phyloP scores from a whole-genome alignment of 768 basidiomycete genomes.

The Leccinum uliginosum region DNA sequence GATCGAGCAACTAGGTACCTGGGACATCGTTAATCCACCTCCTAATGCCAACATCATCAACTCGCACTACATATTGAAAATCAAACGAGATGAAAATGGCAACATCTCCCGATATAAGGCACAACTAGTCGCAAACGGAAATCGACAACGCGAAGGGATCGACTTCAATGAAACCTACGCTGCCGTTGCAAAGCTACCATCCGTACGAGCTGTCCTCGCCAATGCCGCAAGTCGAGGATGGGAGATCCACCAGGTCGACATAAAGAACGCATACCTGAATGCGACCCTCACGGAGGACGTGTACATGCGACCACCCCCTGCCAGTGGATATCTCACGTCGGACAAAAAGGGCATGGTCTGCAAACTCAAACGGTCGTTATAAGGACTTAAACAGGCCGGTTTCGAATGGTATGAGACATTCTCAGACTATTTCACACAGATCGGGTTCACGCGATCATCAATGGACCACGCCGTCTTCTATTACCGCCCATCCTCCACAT shows the following conservation, averaged over 20 bases:
- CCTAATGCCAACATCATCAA: too few species aligned
- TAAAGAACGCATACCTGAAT: background rate
- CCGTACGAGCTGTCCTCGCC: background rate
- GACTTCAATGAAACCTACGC: too few species aligned
- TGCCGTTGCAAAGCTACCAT: background rate
- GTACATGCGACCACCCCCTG: background rate
- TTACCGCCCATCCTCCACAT: background rate
- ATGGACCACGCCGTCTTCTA: background rate
- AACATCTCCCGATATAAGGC: too few species aligned
- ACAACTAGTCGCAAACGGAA: too few species aligned
- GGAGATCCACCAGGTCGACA: background rate
- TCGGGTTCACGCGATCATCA: background rate
- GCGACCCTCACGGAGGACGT: background rate
- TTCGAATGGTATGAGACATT: background rate
- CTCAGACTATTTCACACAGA: background rate
- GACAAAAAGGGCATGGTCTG: background rate
- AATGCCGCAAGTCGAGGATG: background rate
- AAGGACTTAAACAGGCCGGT: background rate
- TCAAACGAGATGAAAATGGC: too few species aligned
- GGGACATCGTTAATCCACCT: too few species aligned
- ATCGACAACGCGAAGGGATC: too few species aligned
- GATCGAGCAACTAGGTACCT: too few species aligned
- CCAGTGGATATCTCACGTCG: too few species aligned
- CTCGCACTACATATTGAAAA: too few species aligned
- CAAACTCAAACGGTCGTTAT: background rate